Evolutionary conservation across 2,329 filamentous ascomycete genomes (phyloP).

Genomic region (Talaromyces sp.): DNA sequence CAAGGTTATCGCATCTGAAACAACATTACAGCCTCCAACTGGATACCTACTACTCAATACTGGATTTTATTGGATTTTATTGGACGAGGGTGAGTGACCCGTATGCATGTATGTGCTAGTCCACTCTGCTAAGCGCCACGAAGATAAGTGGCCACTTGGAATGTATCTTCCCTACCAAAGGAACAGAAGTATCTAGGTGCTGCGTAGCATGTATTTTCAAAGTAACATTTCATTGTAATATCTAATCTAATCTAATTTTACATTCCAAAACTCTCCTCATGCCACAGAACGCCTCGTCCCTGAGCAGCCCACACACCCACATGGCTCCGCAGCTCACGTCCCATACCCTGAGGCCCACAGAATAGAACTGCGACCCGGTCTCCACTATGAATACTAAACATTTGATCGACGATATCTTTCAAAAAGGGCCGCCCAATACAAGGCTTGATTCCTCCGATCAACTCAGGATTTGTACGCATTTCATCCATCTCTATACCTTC

Average conservation of each 20-base stretch:
- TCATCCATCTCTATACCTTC: conserved; percentile 2
- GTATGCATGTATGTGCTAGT: too few relatives aligned
- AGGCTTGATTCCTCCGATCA: not conserved
- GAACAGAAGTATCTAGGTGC: not conserved
- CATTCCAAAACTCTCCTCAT: conserved; percentile 1
- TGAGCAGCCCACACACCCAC: conserved; percentile 1
- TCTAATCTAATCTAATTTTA: not conserved
- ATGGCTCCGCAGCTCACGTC: conserved; percentile 1
- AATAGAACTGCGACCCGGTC: conserved; percentile 8
- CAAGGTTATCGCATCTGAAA: too few relatives aligned
- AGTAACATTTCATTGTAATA: not conserved
- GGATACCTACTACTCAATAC: too few relatives aligned
- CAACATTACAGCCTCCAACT: too few relatives aligned
- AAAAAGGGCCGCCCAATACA: not conserved
- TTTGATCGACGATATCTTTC: conserved; percentile 5
- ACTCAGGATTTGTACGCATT: not conserved
- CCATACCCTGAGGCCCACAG: conserved; percentile 8
- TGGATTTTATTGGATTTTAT: too few relatives aligned
- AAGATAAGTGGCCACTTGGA: too few relatives aligned
- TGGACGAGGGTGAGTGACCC: too few relatives aligned
- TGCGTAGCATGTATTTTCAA: not conserved
- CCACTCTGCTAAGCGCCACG: too few relatives aligned
- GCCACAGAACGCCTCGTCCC: conserved; percentile 2
- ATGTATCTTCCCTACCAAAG: too few relatives aligned
- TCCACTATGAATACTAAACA: not conserved